These are phyloP conservation scores for Ceratocystis variospora DNA, from an alignment of 2,329 filamentous ascomycete species.

Conservation along the genomic window DNA sequence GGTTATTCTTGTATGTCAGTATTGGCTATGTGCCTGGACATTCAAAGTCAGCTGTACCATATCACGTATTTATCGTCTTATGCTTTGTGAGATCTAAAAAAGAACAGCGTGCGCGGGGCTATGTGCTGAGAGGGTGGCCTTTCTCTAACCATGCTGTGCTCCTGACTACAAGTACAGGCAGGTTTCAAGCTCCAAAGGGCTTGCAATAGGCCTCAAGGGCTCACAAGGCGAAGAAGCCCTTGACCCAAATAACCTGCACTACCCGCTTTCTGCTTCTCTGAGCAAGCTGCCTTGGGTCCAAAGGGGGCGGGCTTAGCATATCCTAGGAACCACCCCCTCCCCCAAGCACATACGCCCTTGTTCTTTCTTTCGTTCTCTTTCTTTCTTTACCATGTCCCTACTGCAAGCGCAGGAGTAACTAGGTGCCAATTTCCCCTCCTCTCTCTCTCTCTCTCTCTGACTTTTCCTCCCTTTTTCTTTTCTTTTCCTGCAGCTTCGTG, in stretches of 20 bases:
- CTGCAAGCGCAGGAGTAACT: not conserved
- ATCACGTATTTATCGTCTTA: not conserved
- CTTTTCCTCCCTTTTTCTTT: not conserved
- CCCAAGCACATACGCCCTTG: not conserved
- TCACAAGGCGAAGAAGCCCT: not conserved
- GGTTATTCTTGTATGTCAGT: slow-evolving; percentile 5
- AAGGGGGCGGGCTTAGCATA: not conserved
- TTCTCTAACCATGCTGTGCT: not conserved
- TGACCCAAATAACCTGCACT: not conserved
- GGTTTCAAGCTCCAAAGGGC: not conserved
- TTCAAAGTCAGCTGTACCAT: not conserved
- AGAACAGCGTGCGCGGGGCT: not conserved
- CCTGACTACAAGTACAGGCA: not conserved
- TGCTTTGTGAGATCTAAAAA: not conserved
- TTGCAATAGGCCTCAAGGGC: not conserved
- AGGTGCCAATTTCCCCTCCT: slow-evolving; percentile 20
- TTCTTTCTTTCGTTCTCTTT: not conserved
- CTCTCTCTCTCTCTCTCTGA: slow-evolving; percentile 8
- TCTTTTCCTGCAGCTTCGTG: not conserved
- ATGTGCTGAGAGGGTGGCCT: too few relatives aligned
- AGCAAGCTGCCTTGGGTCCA: not conserved
- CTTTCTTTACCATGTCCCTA: not conserved
- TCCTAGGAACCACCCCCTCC: not conserved
- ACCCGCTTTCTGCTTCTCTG: not conserved
- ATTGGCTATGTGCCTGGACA: not conserved